Evolutionary conservation across 148 eudicot genomes (phyloP), one percentile per base, ranked within the genome.

Genomic region (Rhododendron griersonianum): DNA sequence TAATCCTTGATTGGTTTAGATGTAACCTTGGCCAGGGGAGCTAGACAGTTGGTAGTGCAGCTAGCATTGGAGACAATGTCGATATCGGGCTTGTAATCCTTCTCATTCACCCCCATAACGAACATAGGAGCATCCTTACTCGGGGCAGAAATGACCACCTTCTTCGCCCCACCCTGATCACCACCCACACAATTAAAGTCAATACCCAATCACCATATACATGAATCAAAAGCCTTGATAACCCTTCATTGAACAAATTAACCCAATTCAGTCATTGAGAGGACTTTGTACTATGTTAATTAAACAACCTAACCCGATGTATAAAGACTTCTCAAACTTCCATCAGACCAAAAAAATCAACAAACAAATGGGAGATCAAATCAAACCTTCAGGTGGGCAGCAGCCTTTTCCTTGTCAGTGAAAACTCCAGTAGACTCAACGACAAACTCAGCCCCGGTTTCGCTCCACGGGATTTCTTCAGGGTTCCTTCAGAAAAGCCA

Each of bases 401-500:
- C 94, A 87, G 96, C 96, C 87, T 94, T 94, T 45, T 90, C 95
- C 88, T 90, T 94, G 84, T 94, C 95, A 25, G 95, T 94, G 91
- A 94, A 94, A 85, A 94, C 95, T 71, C 96, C 96, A 87, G 96
- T 90, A 50, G 95, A 94, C 85, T 94, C 96, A 41, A 94, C 95
- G 83, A 94, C 91, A 86, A 74, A 94, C 45, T 94, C 96, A 30
- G 96, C 96, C 73, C 95, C 96, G 71, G 91, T 85, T 84, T 88
- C 89, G 73, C 86, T 88, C 96, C 95, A 94, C 77, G 96, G 95
- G 61, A 94, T 94, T 89, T 94, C 96, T 81, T 93, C 96, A 71
- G 96, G 96, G 89, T 94, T 94, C 87, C 96, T 94, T 65, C 13
- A 67, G 21, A 84, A 16, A 77, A 65, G 44, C 33, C 33, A 33